phyloP scores from a whole-genome alignment of 2,329 filamentous ascomycete species.

The Cadophora luteo-olivacea region DNA sequence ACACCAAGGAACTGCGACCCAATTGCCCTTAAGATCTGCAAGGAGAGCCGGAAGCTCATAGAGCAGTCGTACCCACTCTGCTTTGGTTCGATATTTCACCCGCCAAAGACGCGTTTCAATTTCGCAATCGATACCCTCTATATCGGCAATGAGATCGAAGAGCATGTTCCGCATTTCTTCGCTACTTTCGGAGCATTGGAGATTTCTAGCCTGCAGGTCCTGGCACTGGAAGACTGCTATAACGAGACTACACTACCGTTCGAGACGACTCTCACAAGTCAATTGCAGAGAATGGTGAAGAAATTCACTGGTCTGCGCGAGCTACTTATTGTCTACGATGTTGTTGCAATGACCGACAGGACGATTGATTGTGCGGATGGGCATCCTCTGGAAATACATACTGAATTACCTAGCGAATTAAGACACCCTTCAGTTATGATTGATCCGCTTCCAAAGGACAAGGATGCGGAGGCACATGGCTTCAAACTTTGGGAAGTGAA shows the following conservation, averaged over 20 bases:
- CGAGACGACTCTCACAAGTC: slow-evolving; percentile 3
- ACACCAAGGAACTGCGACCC: slow-evolving; percentile 13
- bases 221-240: slow-evolving; percentile 27
- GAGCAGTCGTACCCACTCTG: slow-evolving; percentile 29
- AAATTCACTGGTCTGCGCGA: slow-evolving; percentile 22
- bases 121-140: slow-evolving; percentile 32
- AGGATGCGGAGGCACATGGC: slow-evolving; percentile 4
- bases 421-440: slow-evolving; percentile 2
- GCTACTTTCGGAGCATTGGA: slow-evolving; percentile 27
- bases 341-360: slow-evolving; percentile 17
- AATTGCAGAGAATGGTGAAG: slow-evolving; percentile 14
- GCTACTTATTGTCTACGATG: slow-evolving; percentile 25
- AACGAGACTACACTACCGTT: background rate
- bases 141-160: slow-evolving; percentile 23
- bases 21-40: slow-evolving; percentile 25
- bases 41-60: slow-evolving; percentile 30
- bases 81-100: slow-evolving; percentile 32
- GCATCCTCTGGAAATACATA: slow-evolving; percentile 21
- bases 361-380: slow-evolving; percentile 19
- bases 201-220: slow-evolving; percentile 21
- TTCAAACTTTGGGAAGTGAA: slow-evolving; percentile 16
- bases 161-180: slow-evolving; percentile 31
- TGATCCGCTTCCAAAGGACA: background rate
- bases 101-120: slow-evolving; percentile 32
- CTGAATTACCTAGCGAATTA: slow-evolving; percentile 23